Evolutionary conservation across 202 grass and related monocot species (phyloP), one percentile per base, ranked within the genome.

Genomic region (Setaria italica): DNA sequence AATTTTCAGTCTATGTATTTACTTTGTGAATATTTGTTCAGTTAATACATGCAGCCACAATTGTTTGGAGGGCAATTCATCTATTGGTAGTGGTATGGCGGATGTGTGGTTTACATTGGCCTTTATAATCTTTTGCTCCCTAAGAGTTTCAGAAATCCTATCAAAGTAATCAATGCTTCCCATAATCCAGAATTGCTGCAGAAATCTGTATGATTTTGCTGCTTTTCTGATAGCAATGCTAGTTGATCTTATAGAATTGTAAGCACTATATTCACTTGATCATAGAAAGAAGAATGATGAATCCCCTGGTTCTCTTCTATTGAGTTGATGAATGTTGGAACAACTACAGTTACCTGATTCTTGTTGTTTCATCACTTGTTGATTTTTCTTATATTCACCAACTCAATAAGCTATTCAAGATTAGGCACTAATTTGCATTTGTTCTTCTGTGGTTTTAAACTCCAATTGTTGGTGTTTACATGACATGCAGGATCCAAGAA

Each of bases 401-500:
- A 62, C 85, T 79, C 21, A 68, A 76, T 80, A 45, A 37, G 33
- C 3, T 66, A 45, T 66, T 64, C 20, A 66, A 67, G 16, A 33
- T 58, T 51, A 47, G 13, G 29, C 34, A 56, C 0, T 0, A 0
- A 35, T 80, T 69, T 75, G 51, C 15, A 51, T 77, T 20, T 55
- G 10, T 29, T 81, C 51, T 76, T 80, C 7, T 41, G 1, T 63
- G 9, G 42, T 45, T 47, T 84, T 25, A 6, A 74, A 62, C 49
- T 45, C 35, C 1, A 70, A 48, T 80, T 29, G 7, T 47, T 87
- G 60, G 33, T 77, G 7, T 51, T 62, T 77, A 21, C 59, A 46
- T 76, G 55, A 73, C 77, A 92, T 70, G 63, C 68, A 99, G 96
- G 89, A 86, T 85, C 91, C 12, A 95, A 87, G 79, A 88, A 72